A percentile compares a stretch with the other conserved stretches of the same genome.
Evolutionary conservation across 2,329 filamentous ascomycete species (phyloP).

Genomic region (Colletotrichum destructivum): DNA sequence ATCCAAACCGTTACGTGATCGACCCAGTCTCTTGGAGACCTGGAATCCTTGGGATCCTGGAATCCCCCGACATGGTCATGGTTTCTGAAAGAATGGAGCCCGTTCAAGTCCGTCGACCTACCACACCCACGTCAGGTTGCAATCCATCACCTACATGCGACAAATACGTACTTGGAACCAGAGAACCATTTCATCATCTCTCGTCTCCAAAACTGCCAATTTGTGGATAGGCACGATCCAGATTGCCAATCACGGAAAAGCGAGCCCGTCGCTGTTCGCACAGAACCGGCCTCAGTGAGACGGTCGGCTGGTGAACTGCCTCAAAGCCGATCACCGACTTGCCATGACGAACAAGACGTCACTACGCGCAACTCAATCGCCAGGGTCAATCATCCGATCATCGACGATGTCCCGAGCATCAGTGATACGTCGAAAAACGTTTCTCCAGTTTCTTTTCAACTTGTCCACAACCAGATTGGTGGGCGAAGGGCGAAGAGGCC

Average conservation of each 20-base stretch:
- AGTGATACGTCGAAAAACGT: background rate
- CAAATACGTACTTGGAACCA: slow-evolving; percentile 19
- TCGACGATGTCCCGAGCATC: slow-evolving; percentile 7
- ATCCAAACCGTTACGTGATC: slow-evolving; percentile 41
- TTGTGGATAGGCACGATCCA: slow-evolving; percentile 29
- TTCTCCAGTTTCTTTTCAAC: background rate
- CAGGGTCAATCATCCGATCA: slow-evolving; percentile 23
- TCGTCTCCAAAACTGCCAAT: slow-evolving; percentile 23
- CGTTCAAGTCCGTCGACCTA: slow-evolving; percentile 10
- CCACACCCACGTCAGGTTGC: background rate
- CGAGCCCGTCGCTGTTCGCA: slow-evolving; percentile 17
- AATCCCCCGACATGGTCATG: slow-evolving; percentile 27
- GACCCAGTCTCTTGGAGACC: slow-evolving; percentile 41
- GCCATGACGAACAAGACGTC: slow-evolving; percentile 29
- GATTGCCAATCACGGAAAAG: slow-evolving; percentile 23
- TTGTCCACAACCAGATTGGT: background rate
- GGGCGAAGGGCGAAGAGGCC: background rate
- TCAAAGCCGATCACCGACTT: slow-evolving; percentile 25
- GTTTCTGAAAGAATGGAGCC: slow-evolving; percentile 19
- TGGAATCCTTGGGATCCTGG: background rate
- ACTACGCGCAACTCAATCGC: slow-evolving; percentile 29
- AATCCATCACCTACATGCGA: slow-evolving; percentile 14
- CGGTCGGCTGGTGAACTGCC: slow-evolving; percentile 20
- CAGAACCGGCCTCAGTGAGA: background rate
- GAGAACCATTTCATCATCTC: slow-evolving; percentile 34